Percentiles rank a stretch among this genome's conserved stretches.
These are phyloP conservation scores for Metschnikowia sp. DNA, from an alignment of 805 yeast genomes.

Conservation along the genomic window DNA sequence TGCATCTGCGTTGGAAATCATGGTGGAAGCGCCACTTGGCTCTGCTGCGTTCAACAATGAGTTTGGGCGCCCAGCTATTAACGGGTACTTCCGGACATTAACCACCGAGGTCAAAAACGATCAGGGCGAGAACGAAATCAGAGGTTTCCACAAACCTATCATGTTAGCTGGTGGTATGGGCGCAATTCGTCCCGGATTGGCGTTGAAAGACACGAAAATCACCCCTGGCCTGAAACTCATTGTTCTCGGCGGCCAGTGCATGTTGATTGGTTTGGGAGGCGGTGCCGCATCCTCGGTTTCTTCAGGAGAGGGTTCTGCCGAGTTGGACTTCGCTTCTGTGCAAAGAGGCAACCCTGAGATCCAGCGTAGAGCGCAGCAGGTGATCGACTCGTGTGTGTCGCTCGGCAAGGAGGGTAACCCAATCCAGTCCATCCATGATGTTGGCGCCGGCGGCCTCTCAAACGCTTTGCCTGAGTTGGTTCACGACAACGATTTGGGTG, in stretches of 20 bases:
- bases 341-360: conserved; percentile 99
- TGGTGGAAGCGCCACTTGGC: conserved; percentile 97
- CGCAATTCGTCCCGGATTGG: conserved; percentile 88
- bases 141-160: conserved; percentile 98
- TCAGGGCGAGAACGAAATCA: conserved; percentile 64
- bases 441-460: conserved; percentile 98
- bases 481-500: conserved; percentile 96
- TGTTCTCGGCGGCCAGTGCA: conserved; percentile 95
- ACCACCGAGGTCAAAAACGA: conserved; percentile 70
- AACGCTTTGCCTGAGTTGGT: conserved; percentile 97
- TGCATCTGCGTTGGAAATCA: conserved; percentile 88
- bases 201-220: conserved; percentile 80
- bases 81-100: conserved; percentile 94
- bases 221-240: conserved; percentile 90
- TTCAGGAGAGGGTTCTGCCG: conserved; percentile 96
- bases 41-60: conserved; percentile 98
- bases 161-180: conserved; percentile 99
- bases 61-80: conserved; percentile 96
- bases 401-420: conserved; percentile 66
- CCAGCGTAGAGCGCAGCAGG: conserved; percentile 99
- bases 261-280: conserved; percentile 98
- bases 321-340: conserved; percentile 95
- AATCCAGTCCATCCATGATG: conserved; percentile 94
- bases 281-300: conserved; percentile 98
- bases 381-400: conserved; percentile 89